A percentile compares a stretch with the other conserved stretches of the same genome.
Evolutionary conservation across 1,284 basidiomycete species (phyloP).

Genomic region (Somion occarium): DNA sequence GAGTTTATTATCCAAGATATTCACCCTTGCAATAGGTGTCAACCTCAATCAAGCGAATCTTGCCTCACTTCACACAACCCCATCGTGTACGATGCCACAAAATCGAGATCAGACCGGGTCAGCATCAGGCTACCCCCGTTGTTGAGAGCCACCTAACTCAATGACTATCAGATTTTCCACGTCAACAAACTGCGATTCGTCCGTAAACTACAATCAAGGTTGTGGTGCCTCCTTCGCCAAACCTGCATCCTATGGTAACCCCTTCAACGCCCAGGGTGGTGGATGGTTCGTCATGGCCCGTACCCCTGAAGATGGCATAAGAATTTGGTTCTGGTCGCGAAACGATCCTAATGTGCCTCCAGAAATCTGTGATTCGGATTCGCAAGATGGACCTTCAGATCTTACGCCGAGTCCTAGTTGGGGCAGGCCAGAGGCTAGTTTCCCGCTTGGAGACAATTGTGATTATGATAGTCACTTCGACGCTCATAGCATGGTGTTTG

Average conservation of each 20-base stretch:
- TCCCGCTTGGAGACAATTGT: slow-evolving; percentile 35
- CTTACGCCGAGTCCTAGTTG: slow-evolving; percentile 33
- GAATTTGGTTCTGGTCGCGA: slow-evolving; percentile 51
- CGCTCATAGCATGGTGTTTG: slow-evolving; percentile 45
- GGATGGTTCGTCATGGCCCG: slow-evolving; percentile 46
- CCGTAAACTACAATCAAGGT: slow-evolving; percentile 49
- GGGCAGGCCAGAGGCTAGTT: slow-evolving; percentile 44
- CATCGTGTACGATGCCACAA: slow-evolving; percentile 39
- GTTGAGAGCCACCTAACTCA: neutral
- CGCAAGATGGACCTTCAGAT: slow-evolving; percentile 12
- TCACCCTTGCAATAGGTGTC: slow-evolving; percentile 29
- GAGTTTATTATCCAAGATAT: neutral
- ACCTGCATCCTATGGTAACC: slow-evolving; percentile 39
- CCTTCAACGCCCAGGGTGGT: slow-evolving; percentile 47
- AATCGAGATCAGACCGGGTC: slow-evolving; percentile 39
- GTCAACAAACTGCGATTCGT: slow-evolving; percentile 44
- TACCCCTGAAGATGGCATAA: slow-evolving; percentile 33
- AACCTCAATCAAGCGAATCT: slow-evolving; percentile 37
- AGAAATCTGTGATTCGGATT: slow-evolving; percentile 25
- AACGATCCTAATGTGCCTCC: slow-evolving; percentile 33
- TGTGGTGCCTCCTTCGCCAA: slow-evolving; percentile 47
- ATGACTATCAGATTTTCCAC: slow-evolving; percentile 24
- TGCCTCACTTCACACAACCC: slow-evolving; percentile 48
- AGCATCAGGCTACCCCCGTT: slow-evolving; percentile 11
- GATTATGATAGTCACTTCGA: slow-evolving; percentile 41